Percentiles rank a stretch among this genome's conserved stretches.
These are phyloP conservation scores for Pythium utonaiense DNA, from an alignment of 352 stramenopile genomes.

Conservation along the genomic window DNA sequence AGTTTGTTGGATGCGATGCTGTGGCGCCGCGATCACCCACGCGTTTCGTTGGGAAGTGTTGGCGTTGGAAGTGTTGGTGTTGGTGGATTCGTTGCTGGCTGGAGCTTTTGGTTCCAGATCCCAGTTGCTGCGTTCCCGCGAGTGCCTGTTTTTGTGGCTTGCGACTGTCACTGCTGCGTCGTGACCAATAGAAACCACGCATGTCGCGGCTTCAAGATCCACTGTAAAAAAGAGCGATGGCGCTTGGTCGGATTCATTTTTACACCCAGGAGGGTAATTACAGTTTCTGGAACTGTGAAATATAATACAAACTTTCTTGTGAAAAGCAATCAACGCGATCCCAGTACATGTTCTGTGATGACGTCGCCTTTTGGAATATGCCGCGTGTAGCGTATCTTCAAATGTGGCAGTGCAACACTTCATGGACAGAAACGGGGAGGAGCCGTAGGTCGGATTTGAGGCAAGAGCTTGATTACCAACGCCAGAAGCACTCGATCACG, in stretches of 20 bases:
- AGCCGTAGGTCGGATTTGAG: not conserved
- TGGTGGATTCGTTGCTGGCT: not conserved
- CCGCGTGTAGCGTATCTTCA: not conserved
- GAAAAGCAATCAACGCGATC: too few relatives aligned
- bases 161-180: not conserved
- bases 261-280: too few relatives aligned
- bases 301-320: too few relatives aligned
- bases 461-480: not conserved
- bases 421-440: not conserved
- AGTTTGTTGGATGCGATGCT: conserved; percentile 13
- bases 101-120: not conserved
- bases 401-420: not conserved
- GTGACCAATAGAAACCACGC: not conserved
- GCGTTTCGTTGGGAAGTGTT: not conserved
- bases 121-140: not conserved
- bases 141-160: not conserved
- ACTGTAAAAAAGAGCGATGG: not conserved
- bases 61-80: not conserved
- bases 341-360: too few relatives aligned
- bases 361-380: not conserved
- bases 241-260: too few relatives aligned
- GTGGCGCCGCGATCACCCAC: too few relatives aligned
- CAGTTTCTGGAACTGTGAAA: too few relatives aligned
- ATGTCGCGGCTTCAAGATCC: conserved; percentile 3
- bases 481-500: too few relatives aligned